Base-by-base conservation (phyloP, 1,284 basidiomycete genomes). In the Entoloma clypeatum region DNA sequence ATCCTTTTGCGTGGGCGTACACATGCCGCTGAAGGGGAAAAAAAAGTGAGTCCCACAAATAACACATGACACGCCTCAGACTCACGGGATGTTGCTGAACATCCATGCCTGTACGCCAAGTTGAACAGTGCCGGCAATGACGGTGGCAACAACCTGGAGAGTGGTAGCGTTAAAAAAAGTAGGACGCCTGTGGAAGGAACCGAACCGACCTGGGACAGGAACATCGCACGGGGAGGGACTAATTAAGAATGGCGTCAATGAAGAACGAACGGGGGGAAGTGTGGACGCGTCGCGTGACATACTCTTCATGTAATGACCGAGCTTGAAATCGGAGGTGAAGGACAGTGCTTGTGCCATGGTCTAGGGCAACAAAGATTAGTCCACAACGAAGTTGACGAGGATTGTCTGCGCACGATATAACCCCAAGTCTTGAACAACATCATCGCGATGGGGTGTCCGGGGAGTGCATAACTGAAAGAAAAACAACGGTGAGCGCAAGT, bases 241-340 rank as follows among this genome's bases (percentile, higher is more conserved):
- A 18, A 7, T 32, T n/a, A 18, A 33, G 7, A 16, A 36, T 28
- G 24, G 13, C 23, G 3, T 18, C 44, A 38, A 26, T 18, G 3
- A 7, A 13, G 23, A 8, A 13, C n/a, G 16, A 39, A 11, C 9
- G 8, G 5, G 33, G 21, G 28, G 16, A 21, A 28, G 23, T 11
- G n/a, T 34, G 25, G n/a, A 10, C 14, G 30, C 35, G 18, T 44
- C 57, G 53, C 62, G 54, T 11, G 71, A 71, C 26, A 65, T 65
- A 39, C 82, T 65, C 59, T 85, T 84, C 81, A 84, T 84, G 61
- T 84, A 83, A 49, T 84, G 81, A 4, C 79, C 80, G 17, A 84
- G 71, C 56, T 84, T 82, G 58, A 82, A 78, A 56, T 86, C 82
- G 5, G 74, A 72, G 4, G 81, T 73, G 57, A 86, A 85, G n/a